These are phyloP conservation scores for Phytophthora colocasiae DNA, from an alignment of 352 stramenopile genomes.

Conservation along the genomic window DNA sequence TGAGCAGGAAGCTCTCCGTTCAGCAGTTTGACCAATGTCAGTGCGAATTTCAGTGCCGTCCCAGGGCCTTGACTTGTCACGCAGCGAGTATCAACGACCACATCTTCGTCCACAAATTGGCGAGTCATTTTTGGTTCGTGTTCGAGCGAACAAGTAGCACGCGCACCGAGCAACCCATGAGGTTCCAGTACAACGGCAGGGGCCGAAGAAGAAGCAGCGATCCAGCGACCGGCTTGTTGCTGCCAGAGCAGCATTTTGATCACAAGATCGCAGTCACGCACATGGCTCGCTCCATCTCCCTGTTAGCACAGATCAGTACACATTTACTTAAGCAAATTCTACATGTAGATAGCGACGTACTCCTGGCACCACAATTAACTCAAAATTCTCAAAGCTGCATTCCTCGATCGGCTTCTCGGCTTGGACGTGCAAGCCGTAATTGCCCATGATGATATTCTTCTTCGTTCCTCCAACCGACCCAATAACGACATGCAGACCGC, in stretches of 20 bases:
- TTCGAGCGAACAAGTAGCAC: conserved; percentile 59
- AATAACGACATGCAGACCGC: conserved; percentile 64
- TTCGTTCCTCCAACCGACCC: conserved; percentile 60
- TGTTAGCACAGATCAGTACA: conserved; percentile 13
- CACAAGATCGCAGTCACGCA: conserved; percentile 68
- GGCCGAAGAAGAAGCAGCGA: conserved; percentile 57
- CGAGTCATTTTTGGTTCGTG: conserved; percentile 53
- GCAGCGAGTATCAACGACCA: conserved; percentile 65
- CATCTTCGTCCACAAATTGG: conserved; percentile 54
- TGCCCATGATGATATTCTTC: conserved; percentile 69
- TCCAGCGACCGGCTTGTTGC: conserved; percentile 54
- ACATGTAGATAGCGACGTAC: conserved; percentile 29
- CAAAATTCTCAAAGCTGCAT: conserved; percentile 65
- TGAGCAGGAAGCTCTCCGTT: conserved; percentile 49
- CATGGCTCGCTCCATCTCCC: conserved; percentile 50
- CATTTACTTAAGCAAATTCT: background rate
- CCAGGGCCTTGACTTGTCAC: conserved; percentile 70
- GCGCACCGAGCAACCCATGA: conserved; percentile 50
- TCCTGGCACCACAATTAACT: conserved; percentile 77
- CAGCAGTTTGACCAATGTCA: conserved; percentile 67
- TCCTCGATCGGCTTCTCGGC: conserved; percentile 73
- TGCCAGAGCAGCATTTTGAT: conserved; percentile 72
- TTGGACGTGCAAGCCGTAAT: conserved; percentile 67
- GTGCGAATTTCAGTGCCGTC: conserved; percentile 53
- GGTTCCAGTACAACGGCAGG: conserved; percentile 1